phyloP scores from a whole-genome alignment of 2,329 filamentous ascomycete species.

The Nemania diffusa region DNA sequence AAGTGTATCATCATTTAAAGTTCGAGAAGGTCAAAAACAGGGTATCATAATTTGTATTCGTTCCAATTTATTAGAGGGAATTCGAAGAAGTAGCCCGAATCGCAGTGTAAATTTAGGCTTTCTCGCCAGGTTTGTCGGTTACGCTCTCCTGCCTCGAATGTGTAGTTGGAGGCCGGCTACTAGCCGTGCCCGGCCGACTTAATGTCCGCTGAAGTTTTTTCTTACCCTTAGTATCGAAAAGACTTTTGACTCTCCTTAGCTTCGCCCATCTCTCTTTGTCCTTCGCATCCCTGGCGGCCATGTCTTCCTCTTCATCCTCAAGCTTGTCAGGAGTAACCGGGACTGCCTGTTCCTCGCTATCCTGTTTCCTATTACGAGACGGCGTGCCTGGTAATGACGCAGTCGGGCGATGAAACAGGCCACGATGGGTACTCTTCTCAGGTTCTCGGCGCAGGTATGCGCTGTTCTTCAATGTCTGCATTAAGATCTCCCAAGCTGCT shows the following conservation, averaged over 20 bases:
- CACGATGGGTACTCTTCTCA: conserved; percentile 45
- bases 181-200: conserved; percentile 56
- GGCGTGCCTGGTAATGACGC: conserved; percentile 46
- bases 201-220: conserved; percentile 61
- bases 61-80: background rate
- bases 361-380: conserved; percentile 31
- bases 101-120: conserved; percentile 24
- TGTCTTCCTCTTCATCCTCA: conserved; percentile 60
- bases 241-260: conserved; percentile 75
- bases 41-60: conserved; percentile 25
- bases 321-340: conserved; percentile 42
- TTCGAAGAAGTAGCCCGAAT: background rate
- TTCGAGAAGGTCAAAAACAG: conserved; percentile 3
- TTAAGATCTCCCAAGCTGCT: conserved; percentile 66
- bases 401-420: conserved; percentile 45
- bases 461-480: conserved; percentile 67
- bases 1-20: background rate
- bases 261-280: conserved; percentile 80
- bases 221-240: conserved; percentile 73
- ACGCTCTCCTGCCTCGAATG: conserved; percentile 42
- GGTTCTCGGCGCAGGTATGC: conserved; percentile 59
- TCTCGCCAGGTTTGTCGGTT: conserved; percentile 37
- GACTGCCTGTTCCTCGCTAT: conserved; percentile 38
- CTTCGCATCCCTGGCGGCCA: conserved; percentile 62
- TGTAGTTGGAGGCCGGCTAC: conserved; percentile 43